These are phyloP conservation scores for Naganishia sp. DNA, from an alignment of 1,284 basidiomycete genomes.

Conservation along the genomic window DNA sequence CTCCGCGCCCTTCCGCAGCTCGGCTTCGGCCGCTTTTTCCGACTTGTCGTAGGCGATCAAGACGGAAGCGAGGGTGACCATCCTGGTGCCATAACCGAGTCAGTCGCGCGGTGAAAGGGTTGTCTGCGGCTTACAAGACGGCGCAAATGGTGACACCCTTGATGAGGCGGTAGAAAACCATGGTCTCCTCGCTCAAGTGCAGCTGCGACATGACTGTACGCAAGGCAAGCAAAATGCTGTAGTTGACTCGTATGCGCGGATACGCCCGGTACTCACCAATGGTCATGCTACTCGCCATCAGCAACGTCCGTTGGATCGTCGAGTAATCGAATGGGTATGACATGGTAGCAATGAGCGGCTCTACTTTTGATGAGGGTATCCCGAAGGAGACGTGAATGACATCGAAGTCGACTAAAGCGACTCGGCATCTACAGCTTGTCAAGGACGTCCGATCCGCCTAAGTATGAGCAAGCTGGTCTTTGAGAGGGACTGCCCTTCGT, in stretches of 20 bases:
- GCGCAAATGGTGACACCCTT: constrained; percentile 31
- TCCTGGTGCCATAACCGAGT: background rate
- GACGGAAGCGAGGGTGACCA: constrained; percentile 23
- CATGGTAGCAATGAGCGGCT: constrained; percentile 11
- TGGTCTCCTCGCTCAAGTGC: constrained; percentile 31
- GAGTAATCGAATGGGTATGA: constrained; percentile 29
- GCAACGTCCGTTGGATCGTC: constrained; percentile 27
- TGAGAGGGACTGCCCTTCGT: no score
- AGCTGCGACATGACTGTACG: constrained; percentile 33
- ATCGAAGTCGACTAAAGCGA: no score
- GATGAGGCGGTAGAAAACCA: constrained; percentile 31
- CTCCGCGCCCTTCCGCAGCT: constrained; percentile 23
- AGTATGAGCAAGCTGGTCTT: no score
- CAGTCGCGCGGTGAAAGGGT: background rate
- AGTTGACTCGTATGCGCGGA: background rate
- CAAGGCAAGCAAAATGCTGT: background rate
- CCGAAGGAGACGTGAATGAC: no score
- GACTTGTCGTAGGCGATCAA: constrained; percentile 32
- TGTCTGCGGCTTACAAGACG: constrained; percentile 13
- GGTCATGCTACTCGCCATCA: constrained; percentile 31
- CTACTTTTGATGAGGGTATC: no score
- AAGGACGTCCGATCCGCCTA: no score
- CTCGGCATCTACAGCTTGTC: no score
- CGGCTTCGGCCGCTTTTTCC: constrained; percentile 27
- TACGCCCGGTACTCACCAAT: constrained; percentile 22